These are phyloP conservation scores for Ceratocystis diversiconidia DNA, from an alignment of 2,329 filamentous ascomycete genomes.

Conservation along the genomic window DNA sequence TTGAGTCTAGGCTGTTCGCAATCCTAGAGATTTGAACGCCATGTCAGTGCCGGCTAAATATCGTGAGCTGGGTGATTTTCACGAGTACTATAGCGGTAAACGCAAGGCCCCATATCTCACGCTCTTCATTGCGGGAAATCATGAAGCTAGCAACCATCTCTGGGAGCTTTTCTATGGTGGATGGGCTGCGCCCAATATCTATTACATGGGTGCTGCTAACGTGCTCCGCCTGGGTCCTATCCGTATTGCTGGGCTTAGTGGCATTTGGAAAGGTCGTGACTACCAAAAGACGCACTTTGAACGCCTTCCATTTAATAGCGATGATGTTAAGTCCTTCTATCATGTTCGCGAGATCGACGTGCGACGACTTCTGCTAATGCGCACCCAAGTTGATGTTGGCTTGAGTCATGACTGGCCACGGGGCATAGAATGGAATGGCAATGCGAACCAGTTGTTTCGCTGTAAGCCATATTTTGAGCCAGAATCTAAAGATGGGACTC, in stretches of 20 bases:
- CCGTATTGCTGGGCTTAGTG: constrained; percentile 77
- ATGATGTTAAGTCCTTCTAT: constrained; percentile 71
- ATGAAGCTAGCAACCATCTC: constrained; percentile 81
- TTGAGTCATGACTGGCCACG: constrained; percentile 94
- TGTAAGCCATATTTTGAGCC: constrained; percentile 60
- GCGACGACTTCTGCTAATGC: constrained; percentile 72
- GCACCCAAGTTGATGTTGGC: constrained; percentile 80
- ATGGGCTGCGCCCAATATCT: constrained; percentile 94
- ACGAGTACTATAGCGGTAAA: constrained; percentile 76
- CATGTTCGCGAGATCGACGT: constrained; percentile 81
- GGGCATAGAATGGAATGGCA: constrained; percentile 63
- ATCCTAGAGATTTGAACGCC: constrained; percentile 71
- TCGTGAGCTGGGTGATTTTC: constrained; percentile 78
- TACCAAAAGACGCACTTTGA: constrained; percentile 76
- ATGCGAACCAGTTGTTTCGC: constrained; percentile 52
- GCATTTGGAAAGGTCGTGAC: constrained; percentile 88
- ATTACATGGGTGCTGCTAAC: constrained; percentile 89
- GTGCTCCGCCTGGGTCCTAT: constrained; percentile 71
- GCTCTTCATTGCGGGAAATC: constrained; percentile 85
- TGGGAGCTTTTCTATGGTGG: constrained; percentile 93
- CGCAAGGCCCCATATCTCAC: constrained; percentile 74
- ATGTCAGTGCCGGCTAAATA: constrained; percentile 87
- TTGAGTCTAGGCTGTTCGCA: constrained; percentile 56
- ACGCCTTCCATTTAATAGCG: constrained; percentile 64
- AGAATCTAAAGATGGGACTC: constrained; percentile 58